These are phyloP conservation scores for Cupressus sempervirens DNA, from an alignment of 75 land plant genomes.

Conservation along the genomic window DNA sequence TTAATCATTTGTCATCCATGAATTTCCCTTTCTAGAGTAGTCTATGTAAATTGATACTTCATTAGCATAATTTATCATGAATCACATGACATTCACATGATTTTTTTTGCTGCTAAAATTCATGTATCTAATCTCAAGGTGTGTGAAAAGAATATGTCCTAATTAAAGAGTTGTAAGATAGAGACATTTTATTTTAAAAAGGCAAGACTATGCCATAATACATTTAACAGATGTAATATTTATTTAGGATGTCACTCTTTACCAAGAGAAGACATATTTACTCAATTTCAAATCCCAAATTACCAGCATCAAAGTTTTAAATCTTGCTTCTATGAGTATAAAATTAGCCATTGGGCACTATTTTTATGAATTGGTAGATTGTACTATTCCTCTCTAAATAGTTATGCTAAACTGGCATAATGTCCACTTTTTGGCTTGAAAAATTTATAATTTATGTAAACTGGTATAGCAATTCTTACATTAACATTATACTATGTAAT, in stretches of 20 bases:
- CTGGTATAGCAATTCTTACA: not conserved
- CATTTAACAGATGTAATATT: too few relatives aligned
- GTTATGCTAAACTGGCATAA: not conserved
- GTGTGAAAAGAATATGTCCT: not conserved
- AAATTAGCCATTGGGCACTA: not conserved
- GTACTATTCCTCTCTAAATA: not conserved
- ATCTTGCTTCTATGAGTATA: not conserved
- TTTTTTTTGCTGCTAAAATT: not conserved
- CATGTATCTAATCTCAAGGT: not conserved
- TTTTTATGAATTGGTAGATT: not conserved
- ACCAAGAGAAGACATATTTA: not conserved
- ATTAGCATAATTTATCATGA: not conserved
- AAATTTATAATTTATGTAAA: not conserved
- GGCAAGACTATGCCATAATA: too few relatives aligned
- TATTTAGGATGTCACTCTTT: too few relatives aligned
- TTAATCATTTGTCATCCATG: not conserved
- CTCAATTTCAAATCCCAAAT: too few relatives aligned
- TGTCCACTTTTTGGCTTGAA: not conserved
- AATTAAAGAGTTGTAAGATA: not conserved
- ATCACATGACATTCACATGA: not conserved
- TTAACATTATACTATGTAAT: not conserved
- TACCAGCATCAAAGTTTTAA: not conserved
- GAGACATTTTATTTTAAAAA: too few relatives aligned
- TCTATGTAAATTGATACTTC: not conserved
- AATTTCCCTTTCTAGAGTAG: not conserved